phyloP scores from a whole-genome alignment of 805 yeast genomes.

The Sugiyamaella marilandica region DNA sequence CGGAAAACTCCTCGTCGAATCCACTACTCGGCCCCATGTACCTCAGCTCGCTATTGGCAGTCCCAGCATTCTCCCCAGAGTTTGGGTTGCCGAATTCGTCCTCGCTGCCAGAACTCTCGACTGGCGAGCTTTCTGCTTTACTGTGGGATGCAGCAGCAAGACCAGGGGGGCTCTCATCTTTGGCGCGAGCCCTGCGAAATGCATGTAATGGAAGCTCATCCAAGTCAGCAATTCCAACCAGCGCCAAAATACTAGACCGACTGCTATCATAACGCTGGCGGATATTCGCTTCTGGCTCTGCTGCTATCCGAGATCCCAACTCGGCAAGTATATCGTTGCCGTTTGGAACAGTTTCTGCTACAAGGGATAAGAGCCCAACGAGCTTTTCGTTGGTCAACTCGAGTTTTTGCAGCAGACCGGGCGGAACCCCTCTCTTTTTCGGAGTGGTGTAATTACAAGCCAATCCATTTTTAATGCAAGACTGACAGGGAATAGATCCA shows the following conservation, averaged over 20 bases:
- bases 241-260: not conserved
- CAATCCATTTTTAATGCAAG: constrained; percentile 1
- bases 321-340: not conserved
- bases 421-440: constrained; percentile 12
- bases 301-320: not conserved
- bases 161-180: not conserved
- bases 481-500: constrained; percentile 11
- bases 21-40: constrained; percentile 12
- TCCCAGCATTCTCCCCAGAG: not conserved
- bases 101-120: not conserved
- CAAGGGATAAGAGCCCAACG: constrained; percentile 8
- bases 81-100: not conserved
- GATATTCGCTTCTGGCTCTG: not conserved
- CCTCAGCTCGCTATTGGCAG: constrained; percentile 8
- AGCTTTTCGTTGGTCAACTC: constrained; percentile 10
- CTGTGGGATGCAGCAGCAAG: not conserved
- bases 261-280: not conserved
- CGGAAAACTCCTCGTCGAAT: constrained; percentile 10
- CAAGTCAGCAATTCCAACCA: not conserved
- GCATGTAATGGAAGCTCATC: constrained; percentile 1
- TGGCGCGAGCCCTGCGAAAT: not conserved
- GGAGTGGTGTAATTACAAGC: constrained; percentile 10
- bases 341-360: constrained; percentile 6
- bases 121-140: not conserved
- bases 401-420: constrained; percentile 15